Base-by-base conservation (phyloP, 768 basidiomycete species). In the Rhodosporidiobolus odoratus region DNA sequence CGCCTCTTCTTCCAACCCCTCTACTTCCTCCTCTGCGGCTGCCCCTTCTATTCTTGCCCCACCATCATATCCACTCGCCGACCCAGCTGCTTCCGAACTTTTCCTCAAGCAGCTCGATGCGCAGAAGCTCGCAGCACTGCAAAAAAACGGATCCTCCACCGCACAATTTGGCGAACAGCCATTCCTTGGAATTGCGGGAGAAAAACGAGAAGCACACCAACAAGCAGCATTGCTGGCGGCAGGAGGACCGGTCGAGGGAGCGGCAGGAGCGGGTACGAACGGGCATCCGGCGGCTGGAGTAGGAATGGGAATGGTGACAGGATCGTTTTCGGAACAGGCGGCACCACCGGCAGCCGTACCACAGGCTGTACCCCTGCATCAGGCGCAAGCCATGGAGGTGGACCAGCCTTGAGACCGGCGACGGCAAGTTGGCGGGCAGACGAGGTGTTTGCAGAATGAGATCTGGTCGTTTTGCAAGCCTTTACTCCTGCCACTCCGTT, bases 51-150 rank as follows among this genome's bases (percentile, higher is more conserved):
- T 74, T 48, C 68, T 70, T 35, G 27, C 61, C 25, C 19, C 35
- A 4, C 65, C 73, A 0, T 40, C 62, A 0, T 74, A 74, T 66
- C 62, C 65, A 2, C 68, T 71, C 58, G 66, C 64, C 10, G 62
- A 71, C 59, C 66, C 69, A 0, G 17, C n/a, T 16, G 69, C 66
- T 0, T 66, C 66, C 16, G 27, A 41, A 0, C 63, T 68, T 25
- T 74, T 57, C 66, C 69, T 71, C 35, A 45, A 65, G 48, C 65
- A 68, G n/a, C 66, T 74, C 59, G 66, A 71, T 58, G 69, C 58
- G 9, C 66, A 65, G 61, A 74, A 71, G 38, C 73, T 74, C 62
- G 72, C 68, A 1, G 72, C 72, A 38, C 15, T 69, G 30, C 54
- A 52, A 9, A 56, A 17, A 7, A 25, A 37, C 35, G 64, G n/a